Conservation (phyloP, 2,329 filamentous ascomycete genomes). For the Leptographium wingfieldii region DNA sequence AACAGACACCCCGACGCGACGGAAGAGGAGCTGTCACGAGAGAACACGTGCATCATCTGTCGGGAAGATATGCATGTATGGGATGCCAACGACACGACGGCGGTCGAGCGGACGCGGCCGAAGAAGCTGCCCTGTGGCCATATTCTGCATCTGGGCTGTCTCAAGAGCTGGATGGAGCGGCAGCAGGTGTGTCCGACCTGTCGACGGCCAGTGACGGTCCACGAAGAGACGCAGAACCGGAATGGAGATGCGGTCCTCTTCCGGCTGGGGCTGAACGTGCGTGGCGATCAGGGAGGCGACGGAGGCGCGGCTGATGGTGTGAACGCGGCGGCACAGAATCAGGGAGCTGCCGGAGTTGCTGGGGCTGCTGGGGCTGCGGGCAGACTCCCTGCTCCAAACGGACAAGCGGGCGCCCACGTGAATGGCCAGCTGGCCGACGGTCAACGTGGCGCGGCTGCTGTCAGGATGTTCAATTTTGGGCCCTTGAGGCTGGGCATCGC, state of each 20-base stretch:
- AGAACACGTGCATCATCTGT: slow-evolving; percentile 96
- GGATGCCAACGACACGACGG: slow-evolving; percentile 48
- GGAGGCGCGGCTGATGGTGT: slow-evolving; percentile 15
- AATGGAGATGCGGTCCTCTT: slow-evolving; percentile 24
- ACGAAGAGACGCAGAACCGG: slow-evolving; percentile 15
- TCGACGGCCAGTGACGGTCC: slow-evolving; percentile 66
- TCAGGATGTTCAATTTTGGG: slow-evolving; percentile 39
- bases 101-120: slow-evolving; percentile 72
- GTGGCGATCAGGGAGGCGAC: slow-evolving; percentile 9
- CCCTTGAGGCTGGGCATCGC: slow-evolving; percentile 66
- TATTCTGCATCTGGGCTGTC: slow-evolving; percentile 84
- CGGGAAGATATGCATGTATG: slow-evolving; percentile 89
- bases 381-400: not conserved
- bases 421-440: not conserved
- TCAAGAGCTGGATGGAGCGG: slow-evolving; percentile 93
- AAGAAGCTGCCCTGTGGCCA: slow-evolving; percentile 97
- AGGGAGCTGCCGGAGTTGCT: not conserved
- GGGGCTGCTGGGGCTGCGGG: not conserved
- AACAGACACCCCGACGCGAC: slow-evolving; percentile 88
- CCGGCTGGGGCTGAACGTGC: slow-evolving; percentile 19
- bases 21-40: slow-evolving; percentile 66
- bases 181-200: slow-evolving; percentile 97
- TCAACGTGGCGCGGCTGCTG: slow-evolving; percentile 7
- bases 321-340: not conserved
- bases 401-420: not conserved